Base-by-base conservation (phyloP, 1,139 yeast genomes). In the Cylindricascospora bacillispora region DNA sequence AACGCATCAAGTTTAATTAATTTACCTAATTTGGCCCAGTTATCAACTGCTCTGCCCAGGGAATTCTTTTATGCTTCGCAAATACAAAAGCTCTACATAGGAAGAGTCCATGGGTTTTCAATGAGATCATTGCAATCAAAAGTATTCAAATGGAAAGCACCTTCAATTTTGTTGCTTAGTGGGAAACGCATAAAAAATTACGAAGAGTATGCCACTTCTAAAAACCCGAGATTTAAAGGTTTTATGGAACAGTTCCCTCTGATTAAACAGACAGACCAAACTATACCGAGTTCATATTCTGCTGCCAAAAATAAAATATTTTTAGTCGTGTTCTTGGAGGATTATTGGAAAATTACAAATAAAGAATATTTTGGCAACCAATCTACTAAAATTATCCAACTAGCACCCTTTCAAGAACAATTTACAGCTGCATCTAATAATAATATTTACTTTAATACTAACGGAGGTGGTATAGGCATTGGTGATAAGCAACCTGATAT, bases 61-160 rank as follows among this genome's bases (percentile, higher is more conserved):
- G 59, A 59, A 26, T 33, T 60, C 6, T 47, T 57, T 0, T 57
- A n/a, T n/a, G n/a, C 54, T 27, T 43, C 58, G 0, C 66, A 73
- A 35, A 55, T 79, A 37, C 65, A 75, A 30, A 73, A 69, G 42
- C 63, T 86, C 6, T 86, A 77, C 45, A 62, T 70, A 10, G 95
- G 93, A 0, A 62, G 85, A 4, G 60, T 57, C 29, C 65, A 74
- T 14, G 97, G 97, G 1, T 86, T 80, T 47, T 81, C 95, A 0
- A 79, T 86, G 65, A 60, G 93, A 25, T 78, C 95, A 0, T 66
- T 86, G 35, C 94, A 86, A 53, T 69, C 77, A 38, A 82, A 78
- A 41, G 81, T 78, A 0, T 76, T 82, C 59, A 82, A 83, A 47
- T 86, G 95, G 95, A 73, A 70, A 41, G 93, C 94, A 0, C 94